Base-by-base conservation (phyloP, 2,329 filamentous ascomycete species). In the Bipolaris oryzae region DNA sequence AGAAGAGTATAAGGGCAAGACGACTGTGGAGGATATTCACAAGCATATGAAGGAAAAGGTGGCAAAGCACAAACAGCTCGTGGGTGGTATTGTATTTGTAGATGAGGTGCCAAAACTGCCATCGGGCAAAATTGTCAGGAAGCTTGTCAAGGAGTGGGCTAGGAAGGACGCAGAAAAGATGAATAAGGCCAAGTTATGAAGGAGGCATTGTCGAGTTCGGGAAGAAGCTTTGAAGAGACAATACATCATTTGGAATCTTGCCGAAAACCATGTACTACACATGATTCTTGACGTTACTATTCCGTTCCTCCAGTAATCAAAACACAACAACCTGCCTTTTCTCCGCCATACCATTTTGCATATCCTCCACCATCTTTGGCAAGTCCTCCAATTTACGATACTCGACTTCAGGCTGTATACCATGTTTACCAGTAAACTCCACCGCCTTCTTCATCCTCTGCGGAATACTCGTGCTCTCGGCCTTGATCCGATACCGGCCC, bases 71-170 rank as follows among this genome's bases (percentile, higher is more conserved):
- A 84, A 85, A 64, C 75, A 77, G 53, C 74, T 85, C 1, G 77
- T 76, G 1, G 83, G 82, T 2, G 82, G 83, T 3, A 78, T 85
- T 25, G 74, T 79, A 23, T 85, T 86, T 57, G 78, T 86, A 6
- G 80, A 85, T 46, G 81, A 82, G 60, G 80, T 87, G 50, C 84
- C 84, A 0, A 85, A 85, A 68, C 72, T 85, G 43, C 79, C 81
- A 11, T 83, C 80, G 57, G 84, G 84, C 7, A 87, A 87, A 77
- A 85, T 87, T 48, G 78, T 83, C 69, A 76, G 84, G 46, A 85
- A 85, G 63, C 69, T 81, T 5, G 76, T 87, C 75, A 80, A 81
- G 62, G 82, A 85, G 41, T 85, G 83, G 83, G 80, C 84, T 6
- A 85, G 83, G 73, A 75, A 75, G 55, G 84, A 86, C 70, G 80